Percentiles rank a stretch among this genome's conserved stretches.
These are phyloP conservation scores for Populus tomentosa DNA, from an alignment of 441 rosid species.

Conservation along the genomic window DNA sequence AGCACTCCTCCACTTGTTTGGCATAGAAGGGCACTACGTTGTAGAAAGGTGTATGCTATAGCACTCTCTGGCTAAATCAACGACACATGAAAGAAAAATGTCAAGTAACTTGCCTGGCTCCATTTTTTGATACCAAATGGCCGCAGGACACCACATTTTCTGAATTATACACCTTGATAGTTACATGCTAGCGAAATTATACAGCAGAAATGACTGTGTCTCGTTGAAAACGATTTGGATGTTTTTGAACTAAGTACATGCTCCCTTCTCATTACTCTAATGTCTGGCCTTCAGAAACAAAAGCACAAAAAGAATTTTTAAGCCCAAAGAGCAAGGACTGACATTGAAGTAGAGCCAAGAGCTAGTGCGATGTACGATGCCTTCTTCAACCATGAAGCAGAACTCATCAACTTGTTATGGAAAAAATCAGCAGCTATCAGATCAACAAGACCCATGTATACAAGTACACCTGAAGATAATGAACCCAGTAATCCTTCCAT, in stretches of 20 bases:
- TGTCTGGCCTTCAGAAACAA: background rate
- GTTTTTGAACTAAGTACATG: background rate
- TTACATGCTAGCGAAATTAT: background rate
- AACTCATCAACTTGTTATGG: conserved; percentile 78
- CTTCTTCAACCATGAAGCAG: conserved; percentile 59
- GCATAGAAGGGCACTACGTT: no score
- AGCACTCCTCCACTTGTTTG: no score
- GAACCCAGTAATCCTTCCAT: conserved; percentile 86
- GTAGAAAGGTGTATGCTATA: background rate
- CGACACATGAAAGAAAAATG: background rate
- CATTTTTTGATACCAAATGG: background rate
- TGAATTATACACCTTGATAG: background rate
- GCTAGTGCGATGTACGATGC: conserved; percentile 57
- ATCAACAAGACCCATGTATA: conserved; percentile 93
- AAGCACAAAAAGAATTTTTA: conserved; percentile 11
- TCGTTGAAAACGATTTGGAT: background rate
- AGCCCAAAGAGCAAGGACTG: conserved; percentile 93
- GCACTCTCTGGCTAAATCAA: background rate
- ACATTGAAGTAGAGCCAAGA: conserved; percentile 80
- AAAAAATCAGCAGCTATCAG: conserved; percentile 81
- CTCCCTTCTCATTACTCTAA: background rate
- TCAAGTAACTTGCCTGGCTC: background rate
- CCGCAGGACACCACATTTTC: background rate
- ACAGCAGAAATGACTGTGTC: background rate
- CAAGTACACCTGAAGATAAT: conserved; percentile 76